A percentile compares a stretch with the other conserved stretches of the same genome.
Evolutionary conservation across 345 rosid genomes (phyloP).

Genomic region (Salix suchowensis): DNA sequence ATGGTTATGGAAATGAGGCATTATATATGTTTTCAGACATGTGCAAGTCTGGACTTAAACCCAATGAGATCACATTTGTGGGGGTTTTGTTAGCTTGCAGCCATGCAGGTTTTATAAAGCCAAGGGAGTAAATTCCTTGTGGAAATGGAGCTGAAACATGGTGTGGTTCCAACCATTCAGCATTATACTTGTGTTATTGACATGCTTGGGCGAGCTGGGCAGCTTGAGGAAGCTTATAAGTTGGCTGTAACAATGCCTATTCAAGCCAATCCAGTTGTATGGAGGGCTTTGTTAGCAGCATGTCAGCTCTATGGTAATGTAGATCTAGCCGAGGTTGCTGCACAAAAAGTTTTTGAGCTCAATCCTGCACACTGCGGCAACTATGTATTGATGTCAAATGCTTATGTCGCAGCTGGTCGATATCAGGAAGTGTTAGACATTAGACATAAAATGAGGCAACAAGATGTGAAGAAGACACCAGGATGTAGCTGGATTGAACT

Average conservation of each 20-base stretch:
- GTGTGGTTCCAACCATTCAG: constrained; percentile 50
- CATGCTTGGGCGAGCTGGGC: constrained; percentile 69
- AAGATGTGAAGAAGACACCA: constrained; percentile 42
- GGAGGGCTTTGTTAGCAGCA: constrained; percentile 59
- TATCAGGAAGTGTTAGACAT: constrained; percentile 39
- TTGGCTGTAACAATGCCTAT: constrained; percentile 43
- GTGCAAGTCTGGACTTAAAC: constrained; percentile 34
- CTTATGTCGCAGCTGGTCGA: constrained; percentile 37
- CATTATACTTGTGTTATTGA: constrained; percentile 63
- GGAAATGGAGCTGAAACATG: constrained; percentile 39
- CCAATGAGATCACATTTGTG: constrained; percentile 57
- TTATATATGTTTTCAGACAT: constrained; percentile 44
- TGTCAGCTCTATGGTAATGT: constrained; percentile 42
- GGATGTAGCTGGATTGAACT: constrained; percentile 48
- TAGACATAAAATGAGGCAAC: constrained; percentile 42
- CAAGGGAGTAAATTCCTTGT: constrained; percentile 38
- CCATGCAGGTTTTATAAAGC: constrained; percentile 51
- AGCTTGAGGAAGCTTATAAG: constrained; percentile 52
- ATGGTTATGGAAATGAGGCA: constrained; percentile 49
- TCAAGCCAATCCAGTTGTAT: constrained; percentile 39
- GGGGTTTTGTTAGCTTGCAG: constrained; percentile 58
- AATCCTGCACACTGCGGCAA: constrained; percentile 45
- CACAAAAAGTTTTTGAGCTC: constrained; percentile 32
- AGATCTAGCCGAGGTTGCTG: constrained; percentile 34
- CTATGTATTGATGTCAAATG: constrained; percentile 47